Base-by-base conservation (phyloP, 352 stramenopile genomes). In the Globisporangium paroecandrum region DNA sequence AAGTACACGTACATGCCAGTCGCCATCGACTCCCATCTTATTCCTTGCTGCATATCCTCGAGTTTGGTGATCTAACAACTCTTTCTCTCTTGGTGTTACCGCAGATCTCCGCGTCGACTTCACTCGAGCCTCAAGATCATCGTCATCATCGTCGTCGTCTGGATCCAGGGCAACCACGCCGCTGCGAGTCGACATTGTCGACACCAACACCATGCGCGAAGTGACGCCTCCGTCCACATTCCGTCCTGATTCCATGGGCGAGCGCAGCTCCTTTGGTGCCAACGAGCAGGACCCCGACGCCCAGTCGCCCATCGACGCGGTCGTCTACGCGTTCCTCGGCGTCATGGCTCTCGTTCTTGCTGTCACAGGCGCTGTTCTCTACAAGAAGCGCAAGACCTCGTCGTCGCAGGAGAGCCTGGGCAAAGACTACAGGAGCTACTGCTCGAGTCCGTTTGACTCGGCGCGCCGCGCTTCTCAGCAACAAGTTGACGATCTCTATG, bases 341-440 rank as follows among this genome's bases (percentile, higher is more conserved):
- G 29, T 49, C 4, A n/a, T 24, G 18, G 1, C n/a, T 12, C 46
- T 36, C 4, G 32, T 49, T 29, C 7, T 49, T 12, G n/a, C 29
- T 7, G 10, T 22, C 56, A 20, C 56, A 18, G 41, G 56, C 3
- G 56, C 43, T 34, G n/a, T 62, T 13, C 4, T 49, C 56, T 62
- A 49, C n/a, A 62, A 49, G 56, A 20, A 41, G 56, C n/a, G 12
- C 9, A 62, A 56, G 49, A 27, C 18, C 8, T 27, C 20, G 20
- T 13, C 32, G 55, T 8, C 4, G n/a, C 7, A 22, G 10, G 8
- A 2, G 4, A 8, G 4, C 56, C 20, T 22, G 4, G n/a, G 12
- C 56, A 57, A 56, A 25, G 25, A 57, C 41, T 65, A 57, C 25
- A 36, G n/a, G 20, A 54, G 59, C 59, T 65, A 65, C 43, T 41